Base-by-base conservation (phyloP, 2,329 filamentous ascomycete genomes). In the Trichoderma koningiopsis region DNA sequence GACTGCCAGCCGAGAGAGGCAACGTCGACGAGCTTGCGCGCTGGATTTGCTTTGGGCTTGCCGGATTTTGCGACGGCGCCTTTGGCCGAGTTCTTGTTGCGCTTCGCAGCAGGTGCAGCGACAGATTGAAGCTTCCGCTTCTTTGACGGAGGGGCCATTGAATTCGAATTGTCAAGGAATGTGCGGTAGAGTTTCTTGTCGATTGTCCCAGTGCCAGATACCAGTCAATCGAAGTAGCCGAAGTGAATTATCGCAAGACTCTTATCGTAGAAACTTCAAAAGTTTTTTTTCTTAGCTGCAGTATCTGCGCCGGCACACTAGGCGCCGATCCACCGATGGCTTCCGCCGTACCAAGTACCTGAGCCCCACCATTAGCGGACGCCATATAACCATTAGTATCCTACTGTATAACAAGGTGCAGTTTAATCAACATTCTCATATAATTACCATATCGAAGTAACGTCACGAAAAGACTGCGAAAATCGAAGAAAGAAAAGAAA, bases 1-100 rank as follows among this genome's bases (percentile, higher is more conserved):
- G 95, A 89, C 74, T 86, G 83, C 88, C 88, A 91, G 77, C 81
- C 78, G 55, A 91, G 79, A 1, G 84, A 80, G 71, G 84, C 79
- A 35, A 83, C 79, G 55, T 82, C 80, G 27, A 87, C 80, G 2
- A 81, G 76, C 49, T 71, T 73, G 53, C 72, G 76, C 24, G 70
- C 57, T 47, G 63, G 47, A 22, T 73, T 74, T 76, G 27, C 55
- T 57, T 72, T 52, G 1, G 52, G 11, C 1, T 70, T 59, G 61
- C 70, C 24, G 71, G 71, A 59, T 58, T 68, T 49, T 72, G 73
- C 16, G 72, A 27, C 62, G 43, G 37, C 57, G 47, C 69, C 65
- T n/a, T 61, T 70, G 37, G 70, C 22, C 10, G 68, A 70, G 64
- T 78, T 76, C 74, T 80, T 81, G 67, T 74, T 75, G 71, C 80